These are phyloP conservation scores for Globisporangium sylvaticum DNA, from an alignment of 352 stramenopile genomes.

Conservation along the genomic window DNA sequence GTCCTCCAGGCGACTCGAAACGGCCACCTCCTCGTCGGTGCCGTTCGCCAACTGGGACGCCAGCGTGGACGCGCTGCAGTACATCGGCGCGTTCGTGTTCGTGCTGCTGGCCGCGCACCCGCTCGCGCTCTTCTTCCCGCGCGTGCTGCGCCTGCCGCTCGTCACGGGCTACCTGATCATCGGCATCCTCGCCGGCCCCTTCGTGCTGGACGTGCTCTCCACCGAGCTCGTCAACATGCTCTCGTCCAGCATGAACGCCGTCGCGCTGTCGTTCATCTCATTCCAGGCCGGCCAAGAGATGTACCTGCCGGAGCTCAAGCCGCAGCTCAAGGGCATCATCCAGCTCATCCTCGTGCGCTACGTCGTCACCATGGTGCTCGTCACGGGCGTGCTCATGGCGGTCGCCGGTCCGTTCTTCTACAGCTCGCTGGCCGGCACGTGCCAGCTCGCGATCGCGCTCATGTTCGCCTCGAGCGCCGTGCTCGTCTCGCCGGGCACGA, in stretches of 20 bases:
- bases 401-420: constrained; percentile 62
- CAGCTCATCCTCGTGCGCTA: constrained; percentile 43
- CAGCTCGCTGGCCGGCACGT: constrained; percentile 30
- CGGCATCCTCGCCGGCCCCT: constrained; percentile 51
- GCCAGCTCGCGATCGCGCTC: constrained; percentile 56
- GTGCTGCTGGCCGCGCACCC: constrained; percentile 29
- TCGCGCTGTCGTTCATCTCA: constrained; percentile 72
- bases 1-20: not conserved
- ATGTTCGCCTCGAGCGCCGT: constrained; percentile 76
- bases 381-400: constrained; percentile 27
- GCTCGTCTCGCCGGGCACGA: constrained; percentile 53
- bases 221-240: constrained; percentile 39
- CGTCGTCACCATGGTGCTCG: constrained; percentile 44
- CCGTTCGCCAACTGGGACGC: not conserved
- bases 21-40: not conserved
- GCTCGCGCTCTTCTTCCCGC: constrained; percentile 52
- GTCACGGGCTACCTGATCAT: constrained; percentile 66
- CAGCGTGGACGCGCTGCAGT: not conserved
- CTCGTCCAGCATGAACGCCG: constrained; percentile 33
- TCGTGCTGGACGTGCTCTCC: constrained; percentile 35
- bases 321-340: constrained; percentile 59
- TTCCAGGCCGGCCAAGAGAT: constrained; percentile 73
- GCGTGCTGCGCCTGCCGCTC: constrained; percentile 41
- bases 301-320: constrained; percentile 56
- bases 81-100: not conserved